Conservation (phyloP, 2,329 filamentous ascomycete species). For the Cryphonectria naterciae region DNA sequence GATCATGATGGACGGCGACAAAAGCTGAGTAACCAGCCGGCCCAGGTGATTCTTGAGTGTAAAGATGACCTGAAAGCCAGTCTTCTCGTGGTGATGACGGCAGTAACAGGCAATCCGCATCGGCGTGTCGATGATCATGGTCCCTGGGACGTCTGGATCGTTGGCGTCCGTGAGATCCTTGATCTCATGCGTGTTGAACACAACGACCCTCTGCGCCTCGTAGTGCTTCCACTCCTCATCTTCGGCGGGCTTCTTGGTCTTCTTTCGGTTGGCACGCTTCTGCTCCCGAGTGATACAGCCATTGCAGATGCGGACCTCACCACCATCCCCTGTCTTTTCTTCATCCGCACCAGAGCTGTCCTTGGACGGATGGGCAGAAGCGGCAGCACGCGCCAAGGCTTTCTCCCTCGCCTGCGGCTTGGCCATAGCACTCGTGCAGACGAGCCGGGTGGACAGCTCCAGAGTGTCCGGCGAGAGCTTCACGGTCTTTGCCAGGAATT, state of each 20-base stretch:
- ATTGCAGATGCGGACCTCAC: slow-evolving; percentile 88
- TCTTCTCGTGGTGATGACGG: slow-evolving; percentile 90
- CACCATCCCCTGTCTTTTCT: slow-evolving; percentile 80
- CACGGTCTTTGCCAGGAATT: slow-evolving; percentile 77
- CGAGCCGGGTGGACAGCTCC: slow-evolving; percentile 79
- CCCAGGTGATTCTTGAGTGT: slow-evolving; percentile 84
- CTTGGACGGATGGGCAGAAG: slow-evolving; percentile 40
- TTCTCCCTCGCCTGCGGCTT: slow-evolving; percentile 67
- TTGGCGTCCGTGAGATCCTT: slow-evolving; percentile 75
- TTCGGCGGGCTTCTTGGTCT: slow-evolving; percentile 89
- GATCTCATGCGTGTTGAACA: slow-evolving; percentile 88
- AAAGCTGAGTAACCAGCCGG: slow-evolving; percentile 78
- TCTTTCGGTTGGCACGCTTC: slow-evolving; percentile 90
- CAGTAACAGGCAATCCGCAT: slow-evolving; percentile 99
- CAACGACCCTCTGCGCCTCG: slow-evolving; percentile 79
- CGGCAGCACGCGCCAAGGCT: slow-evolving; percentile 65
- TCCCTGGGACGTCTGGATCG: slow-evolving; percentile 54
- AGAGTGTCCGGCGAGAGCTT: slow-evolving; percentile 72
- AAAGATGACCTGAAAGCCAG: slow-evolving; percentile 91
- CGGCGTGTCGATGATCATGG: slow-evolving; percentile 79
- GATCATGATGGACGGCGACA: slow-evolving; percentile 91
- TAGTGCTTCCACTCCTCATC: slow-evolving; percentile 85
- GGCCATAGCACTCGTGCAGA: slow-evolving; percentile 91
- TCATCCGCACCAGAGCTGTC: slow-evolving; percentile 52
- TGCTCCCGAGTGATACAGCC: slow-evolving; percentile 92